Percentiles rank a stretch among this genome's conserved stretches.
These are phyloP conservation scores for Seiridium cupressi DNA, from an alignment of 2,329 filamentous ascomycete species.

Conservation along the genomic window DNA sequence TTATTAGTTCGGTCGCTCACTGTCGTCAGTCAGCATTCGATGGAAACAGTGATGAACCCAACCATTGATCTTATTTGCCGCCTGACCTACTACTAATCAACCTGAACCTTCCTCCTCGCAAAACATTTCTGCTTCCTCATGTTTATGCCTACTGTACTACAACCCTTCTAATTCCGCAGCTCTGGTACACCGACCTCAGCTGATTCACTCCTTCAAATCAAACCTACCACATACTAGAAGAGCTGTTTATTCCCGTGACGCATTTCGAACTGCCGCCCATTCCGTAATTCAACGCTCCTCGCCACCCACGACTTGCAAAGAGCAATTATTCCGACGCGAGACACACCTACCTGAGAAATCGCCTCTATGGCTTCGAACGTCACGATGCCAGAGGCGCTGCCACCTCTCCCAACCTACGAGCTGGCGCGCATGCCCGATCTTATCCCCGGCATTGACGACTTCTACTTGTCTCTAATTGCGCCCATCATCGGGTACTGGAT, in stretches of 20 bases:
- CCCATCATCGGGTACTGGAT: conserved; percentile 88
- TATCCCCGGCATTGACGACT: conserved; percentile 77
- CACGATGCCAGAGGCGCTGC: conserved; percentile 62
- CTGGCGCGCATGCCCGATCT: conserved; percentile 69
- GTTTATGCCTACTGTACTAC: background rate
- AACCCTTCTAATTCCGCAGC: background rate
- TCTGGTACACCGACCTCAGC: background rate
- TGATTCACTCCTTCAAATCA: background rate
- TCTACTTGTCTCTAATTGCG: conserved; percentile 70
- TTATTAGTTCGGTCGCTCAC: background rate
- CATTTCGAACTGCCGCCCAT: background rate
- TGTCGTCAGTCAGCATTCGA: background rate
- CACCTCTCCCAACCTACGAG: conserved; percentile 82
- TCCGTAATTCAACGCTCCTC: background rate
- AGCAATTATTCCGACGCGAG: conserved; percentile 1
- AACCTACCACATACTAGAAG: background rate
- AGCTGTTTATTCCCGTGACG: too few relatives aligned
- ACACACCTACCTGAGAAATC: background rate
- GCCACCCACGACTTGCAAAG: background rate
- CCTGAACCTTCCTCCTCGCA: background rate
- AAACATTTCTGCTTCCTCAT: background rate
- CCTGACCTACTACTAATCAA: background rate
- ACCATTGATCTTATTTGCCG: background rate
- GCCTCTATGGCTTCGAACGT: conserved; percentile 44
- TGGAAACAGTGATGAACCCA: background rate